phyloP scores from a whole-genome alignment of 352 stramenopile species.

The Phytophthora tentaculata region DNA sequence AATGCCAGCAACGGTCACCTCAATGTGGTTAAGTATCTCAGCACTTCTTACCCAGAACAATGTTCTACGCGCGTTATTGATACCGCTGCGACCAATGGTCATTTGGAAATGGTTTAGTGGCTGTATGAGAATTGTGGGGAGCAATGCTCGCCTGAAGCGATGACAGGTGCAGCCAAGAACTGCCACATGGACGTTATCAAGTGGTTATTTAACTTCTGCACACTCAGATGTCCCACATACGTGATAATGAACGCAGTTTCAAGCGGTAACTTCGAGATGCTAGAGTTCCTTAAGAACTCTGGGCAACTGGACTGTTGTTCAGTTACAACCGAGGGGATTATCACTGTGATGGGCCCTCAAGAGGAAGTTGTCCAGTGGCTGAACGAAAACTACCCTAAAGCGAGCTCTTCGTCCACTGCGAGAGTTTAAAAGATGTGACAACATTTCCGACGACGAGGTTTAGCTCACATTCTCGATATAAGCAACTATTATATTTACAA shows the following conservation, averaged over 20 bases:
- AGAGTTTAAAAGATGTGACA: too few relatives aligned
- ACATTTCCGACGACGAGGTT: too few relatives aligned
- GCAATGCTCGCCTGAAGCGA: conserved; percentile 5
- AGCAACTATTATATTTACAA: conserved; percentile 9
- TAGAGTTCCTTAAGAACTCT: conserved; percentile 14
- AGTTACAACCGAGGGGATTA: conserved; percentile 3
- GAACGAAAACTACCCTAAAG: conserved; percentile 20
- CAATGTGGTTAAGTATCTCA: conserved; percentile 11
- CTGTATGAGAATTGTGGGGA: conserved; percentile 4
- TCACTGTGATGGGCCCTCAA: conserved; percentile 12
- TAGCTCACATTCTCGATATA: background rate
- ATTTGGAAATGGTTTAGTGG: conserved; percentile 21
- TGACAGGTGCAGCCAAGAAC: conserved; percentile 13
- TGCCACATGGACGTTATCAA: conserved; percentile 10
- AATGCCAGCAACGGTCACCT: conserved; percentile 9
- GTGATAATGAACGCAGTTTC: conserved; percentile 8
- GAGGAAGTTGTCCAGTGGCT: conserved; percentile 25
- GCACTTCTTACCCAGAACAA: conserved; percentile 1
- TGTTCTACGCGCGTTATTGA: conserved; percentile 8
- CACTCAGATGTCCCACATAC: conserved; percentile 1
- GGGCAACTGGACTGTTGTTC: conserved; percentile 2
- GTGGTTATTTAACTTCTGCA: conserved; percentile 8
- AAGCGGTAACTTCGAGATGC: conserved; percentile 20
- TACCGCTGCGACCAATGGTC: conserved; percentile 3
- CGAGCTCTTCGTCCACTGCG: too few relatives aligned